Evolutionary conservation across 1,284 basidiomycete species (phyloP), one percentile per base, ranked within the genome.

Genomic region (Cutaneotrichosporon arboriforme): DNA sequence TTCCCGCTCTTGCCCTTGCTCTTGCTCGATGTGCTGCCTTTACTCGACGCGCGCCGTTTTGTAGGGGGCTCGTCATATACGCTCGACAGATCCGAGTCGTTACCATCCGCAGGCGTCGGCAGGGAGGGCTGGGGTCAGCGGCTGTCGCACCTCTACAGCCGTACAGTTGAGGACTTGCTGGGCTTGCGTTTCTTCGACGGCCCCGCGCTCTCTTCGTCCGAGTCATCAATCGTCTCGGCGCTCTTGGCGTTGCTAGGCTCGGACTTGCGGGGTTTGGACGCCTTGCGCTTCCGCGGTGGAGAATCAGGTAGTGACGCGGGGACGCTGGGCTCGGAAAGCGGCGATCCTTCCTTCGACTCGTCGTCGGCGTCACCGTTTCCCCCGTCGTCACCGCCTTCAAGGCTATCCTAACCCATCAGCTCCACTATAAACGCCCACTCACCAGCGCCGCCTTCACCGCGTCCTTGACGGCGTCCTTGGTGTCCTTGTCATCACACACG

Each of bases 381-480:
- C 10, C 53, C 51, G 26, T 40, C 57, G 5, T 37, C 46, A 18
- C 46, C 49, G 15, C 17, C 23, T 8, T 48, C 52, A 5, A 54
- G 38, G 7, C 31, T 41, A 17, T n/a, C 52, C 54, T 55, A 34
- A 2, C 10, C 26, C 14, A 13, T 49, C 18, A 48, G 45, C 20
- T 47, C 8, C 26, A n/a, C 15, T n/a, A 17, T 34, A 5, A 4
- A 49, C 12, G 9, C 22, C 17, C 38, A 64, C 69, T 37, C 49
- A 74, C 72, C 23, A 73, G 42, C 34, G 63, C 65, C 8, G 48
- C 54, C 57, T 71, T 65, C 55, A 78, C 66, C 52, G 74, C 59
- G 54, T 70, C 46, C 67, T 77, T 66, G 61, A 76, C 60, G 54
- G 69, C 46, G 54, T 64, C 53, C 67, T 73, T 69, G 63, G 65